Conservation (phyloP, 495 filamentous ascomycete species). For the Penicillium ucsense region DNA sequence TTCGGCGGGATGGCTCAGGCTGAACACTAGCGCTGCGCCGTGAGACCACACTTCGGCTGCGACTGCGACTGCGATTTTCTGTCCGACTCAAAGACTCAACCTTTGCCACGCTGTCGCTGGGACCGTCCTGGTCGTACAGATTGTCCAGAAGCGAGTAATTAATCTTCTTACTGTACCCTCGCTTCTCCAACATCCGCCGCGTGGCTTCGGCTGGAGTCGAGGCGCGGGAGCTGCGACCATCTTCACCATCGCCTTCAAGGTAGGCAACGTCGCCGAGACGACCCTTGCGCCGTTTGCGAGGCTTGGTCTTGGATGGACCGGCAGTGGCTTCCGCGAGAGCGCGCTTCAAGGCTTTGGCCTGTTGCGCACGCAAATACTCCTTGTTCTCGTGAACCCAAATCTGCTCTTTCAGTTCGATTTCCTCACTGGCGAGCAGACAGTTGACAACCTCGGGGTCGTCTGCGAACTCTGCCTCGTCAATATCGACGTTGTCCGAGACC, state of each 20-base stretch:
- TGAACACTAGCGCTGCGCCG: slow-evolving; percentile 31
- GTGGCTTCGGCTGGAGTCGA: slow-evolving; percentile 62
- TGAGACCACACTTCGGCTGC: slow-evolving; percentile 29
- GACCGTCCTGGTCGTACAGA: slow-evolving; percentile 17
- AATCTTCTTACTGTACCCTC: slow-evolving; percentile 70
- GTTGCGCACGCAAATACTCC: slow-evolving; percentile 74
- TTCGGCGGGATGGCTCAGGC: slow-evolving; percentile 17
- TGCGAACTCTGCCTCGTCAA: slow-evolving; percentile 68
- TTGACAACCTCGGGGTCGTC: slow-evolving; percentile 67
- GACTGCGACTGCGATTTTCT: slow-evolving; percentile 22
- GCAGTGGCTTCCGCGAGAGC: slow-evolving; percentile 44
- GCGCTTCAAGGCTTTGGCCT: slow-evolving; percentile 62
- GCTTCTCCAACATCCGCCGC: slow-evolving; percentile 58
- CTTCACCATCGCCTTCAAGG: slow-evolving; percentile 32
- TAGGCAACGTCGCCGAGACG: slow-evolving; percentile 43
- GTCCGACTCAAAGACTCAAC: slow-evolving; percentile 25
- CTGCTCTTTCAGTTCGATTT: slow-evolving; percentile 68
- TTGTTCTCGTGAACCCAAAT: slow-evolving; percentile 94
- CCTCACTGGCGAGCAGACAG: slow-evolving; percentile 60
- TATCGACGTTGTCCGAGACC: slow-evolving; percentile 41
- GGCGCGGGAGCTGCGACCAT: slow-evolving; percentile 29
- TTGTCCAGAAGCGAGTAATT: slow-evolving; percentile 64
- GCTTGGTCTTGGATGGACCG: slow-evolving; percentile 38
- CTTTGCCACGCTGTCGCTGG: slow-evolving; percentile 19
- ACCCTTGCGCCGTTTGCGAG: slow-evolving; percentile 37